Conservation (phyloP, 257 asterid species). For the Solanum infundibuliforme region DNA sequence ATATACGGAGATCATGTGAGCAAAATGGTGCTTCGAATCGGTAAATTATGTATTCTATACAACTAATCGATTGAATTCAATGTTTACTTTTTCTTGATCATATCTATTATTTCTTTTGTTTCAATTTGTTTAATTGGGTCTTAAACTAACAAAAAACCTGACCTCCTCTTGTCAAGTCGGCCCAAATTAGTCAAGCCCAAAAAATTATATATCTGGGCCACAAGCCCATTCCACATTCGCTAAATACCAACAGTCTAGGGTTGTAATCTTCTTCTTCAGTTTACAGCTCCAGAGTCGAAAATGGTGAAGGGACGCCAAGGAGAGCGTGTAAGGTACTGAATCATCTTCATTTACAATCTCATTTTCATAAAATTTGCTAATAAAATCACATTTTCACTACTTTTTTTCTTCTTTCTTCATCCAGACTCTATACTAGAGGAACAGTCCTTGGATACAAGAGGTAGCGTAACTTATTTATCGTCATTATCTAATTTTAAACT, state of each 20-base stretch:
- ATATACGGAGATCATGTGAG: too few relatives aligned
- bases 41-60: neutral
- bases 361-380: neutral
- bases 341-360: neutral
- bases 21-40: neutral
- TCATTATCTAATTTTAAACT: neutral
- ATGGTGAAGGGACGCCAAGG: constrained; percentile 75
- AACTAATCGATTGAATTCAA: neutral
- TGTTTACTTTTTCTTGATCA: neutral
- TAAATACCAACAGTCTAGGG: neutral
- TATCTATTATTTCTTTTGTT: neutral
- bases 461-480: neutral
- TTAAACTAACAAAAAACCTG: neutral
- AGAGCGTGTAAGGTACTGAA: constrained; percentile 44
- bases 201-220: neutral
- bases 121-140: neutral
- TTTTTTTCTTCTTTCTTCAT: neutral
- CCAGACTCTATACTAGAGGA: constrained; percentile 47
- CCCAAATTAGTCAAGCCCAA: neutral
- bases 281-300: neutral
- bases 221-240: neutral
- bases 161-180: neutral
- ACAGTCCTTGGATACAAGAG: constrained; percentile 63
- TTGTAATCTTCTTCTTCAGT: neutral
- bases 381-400: neutral